These are phyloP conservation scores for Phialemonium atrogriseum DNA, from an alignment of 2,329 filamentous ascomycete genomes.

Conservation along the genomic window DNA sequence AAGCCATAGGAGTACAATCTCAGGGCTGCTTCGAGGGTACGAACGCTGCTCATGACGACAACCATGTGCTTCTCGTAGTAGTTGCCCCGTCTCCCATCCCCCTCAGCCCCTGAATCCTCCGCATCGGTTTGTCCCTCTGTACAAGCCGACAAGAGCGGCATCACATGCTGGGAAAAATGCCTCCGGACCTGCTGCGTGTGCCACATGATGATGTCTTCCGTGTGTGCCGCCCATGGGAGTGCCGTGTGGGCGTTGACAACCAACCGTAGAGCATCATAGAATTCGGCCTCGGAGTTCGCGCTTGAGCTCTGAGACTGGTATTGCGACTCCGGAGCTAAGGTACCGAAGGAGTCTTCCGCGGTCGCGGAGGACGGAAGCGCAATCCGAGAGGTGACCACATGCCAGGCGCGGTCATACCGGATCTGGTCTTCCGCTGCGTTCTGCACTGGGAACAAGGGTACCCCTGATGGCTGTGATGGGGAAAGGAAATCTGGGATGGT, in stretches of 20 bases:
- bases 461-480: not conserved
- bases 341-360: conserved; percentile 45
- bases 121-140: conserved; percentile 6
- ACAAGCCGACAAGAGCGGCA: conserved; percentile 45
- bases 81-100: conserved; percentile 1
- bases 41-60: conserved; percentile 37
- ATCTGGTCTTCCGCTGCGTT: conserved; percentile 38
- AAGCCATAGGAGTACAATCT: conserved; percentile 49
- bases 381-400: conserved; percentile 49
- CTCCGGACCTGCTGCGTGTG: conserved; percentile 51
- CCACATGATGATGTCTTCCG: conserved; percentile 51
- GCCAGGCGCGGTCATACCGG: conserved; percentile 55
- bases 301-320: conserved; percentile 25
- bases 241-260: conserved; percentile 38
- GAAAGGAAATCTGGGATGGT: conserved; percentile 5
- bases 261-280: conserved; percentile 44
- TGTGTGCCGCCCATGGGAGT: conserved; percentile 41
- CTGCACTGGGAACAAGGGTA: not conserved
- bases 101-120: conserved; percentile 6
- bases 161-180: conserved; percentile 52
- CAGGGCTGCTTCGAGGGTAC: conserved; percentile 51
- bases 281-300: conserved; percentile 27
- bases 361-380: conserved; percentile 47
- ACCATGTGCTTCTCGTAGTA: conserved; percentile 37
- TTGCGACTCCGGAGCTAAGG: conserved; percentile 32